These are phyloP conservation scores for Aspergillus arachidicola DNA, from an alignment of 2,329 filamentous ascomycete species.

Conservation along the genomic window DNA sequence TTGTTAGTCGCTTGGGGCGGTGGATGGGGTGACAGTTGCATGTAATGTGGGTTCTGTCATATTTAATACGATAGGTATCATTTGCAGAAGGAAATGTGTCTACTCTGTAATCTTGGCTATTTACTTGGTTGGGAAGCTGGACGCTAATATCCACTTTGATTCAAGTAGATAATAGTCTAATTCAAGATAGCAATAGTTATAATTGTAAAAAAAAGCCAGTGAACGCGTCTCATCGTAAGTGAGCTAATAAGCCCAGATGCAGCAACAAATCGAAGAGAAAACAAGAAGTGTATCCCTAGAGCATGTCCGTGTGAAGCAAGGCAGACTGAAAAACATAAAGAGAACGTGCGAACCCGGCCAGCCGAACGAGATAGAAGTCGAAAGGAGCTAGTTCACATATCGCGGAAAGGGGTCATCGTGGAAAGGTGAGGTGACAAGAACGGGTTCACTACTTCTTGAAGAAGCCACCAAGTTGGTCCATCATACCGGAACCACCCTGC, in stretches of 20 bases:
- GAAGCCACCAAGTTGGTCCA: slow-evolving; percentile 39
- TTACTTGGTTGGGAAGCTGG: not conserved
- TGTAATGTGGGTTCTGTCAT: not conserved
- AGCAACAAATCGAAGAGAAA: slow-evolving; percentile 5
- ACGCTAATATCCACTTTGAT: not conserved
- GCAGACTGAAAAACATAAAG: slow-evolving; percentile 5
- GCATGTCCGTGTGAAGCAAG: slow-evolving; percentile 9
- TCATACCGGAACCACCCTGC: slow-evolving; percentile 24
- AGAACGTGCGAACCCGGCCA: slow-evolving; percentile 17
- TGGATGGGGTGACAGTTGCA: not conserved
- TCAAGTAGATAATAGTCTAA: not conserved
- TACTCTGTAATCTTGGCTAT: not conserved
- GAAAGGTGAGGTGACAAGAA: slow-evolving; percentile 2
- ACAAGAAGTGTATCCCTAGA: slow-evolving; percentile 19
- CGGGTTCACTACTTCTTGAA: slow-evolving; percentile 38
- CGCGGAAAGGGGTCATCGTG: slow-evolving; percentile 2
- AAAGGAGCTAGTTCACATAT: slow-evolving; percentile 18
- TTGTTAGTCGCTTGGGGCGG: not conserved
- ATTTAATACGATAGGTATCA: not conserved
- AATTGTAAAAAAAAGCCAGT: not conserved
- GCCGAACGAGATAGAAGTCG: slow-evolving; percentile 17
- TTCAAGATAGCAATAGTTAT: not conserved
- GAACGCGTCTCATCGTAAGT: not conserved
- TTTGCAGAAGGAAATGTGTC: not conserved
- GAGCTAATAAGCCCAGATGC: not conserved